Conservation (phyloP, 768 basidiomycete genomes). For the Cyathus striatus region DNA sequence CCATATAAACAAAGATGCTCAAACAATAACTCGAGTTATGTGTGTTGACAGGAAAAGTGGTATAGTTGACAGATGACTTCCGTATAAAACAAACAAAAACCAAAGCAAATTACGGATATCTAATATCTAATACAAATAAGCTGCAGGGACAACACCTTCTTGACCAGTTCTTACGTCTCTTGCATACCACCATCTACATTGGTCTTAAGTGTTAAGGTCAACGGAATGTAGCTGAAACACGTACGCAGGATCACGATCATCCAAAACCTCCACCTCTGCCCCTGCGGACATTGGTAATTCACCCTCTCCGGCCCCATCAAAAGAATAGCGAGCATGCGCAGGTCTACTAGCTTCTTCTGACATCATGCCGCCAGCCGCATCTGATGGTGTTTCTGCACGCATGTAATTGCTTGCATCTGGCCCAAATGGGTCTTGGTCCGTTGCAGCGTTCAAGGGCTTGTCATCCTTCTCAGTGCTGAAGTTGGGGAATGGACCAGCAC, state of each 20-base stretch:
- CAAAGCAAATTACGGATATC: constrained; percentile 25
- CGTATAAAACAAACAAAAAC: constrained; percentile 11
- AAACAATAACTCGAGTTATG: neutral
- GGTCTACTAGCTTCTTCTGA: constrained; percentile 69
- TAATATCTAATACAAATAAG: constrained; percentile 75
- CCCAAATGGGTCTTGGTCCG: constrained; percentile 54
- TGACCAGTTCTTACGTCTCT: constrained; percentile 73
- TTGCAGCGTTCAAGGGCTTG: constrained; percentile 29
- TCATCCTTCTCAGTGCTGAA: constrained; percentile 53
- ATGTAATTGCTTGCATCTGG: constrained; percentile 75
- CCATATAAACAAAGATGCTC: neutral
- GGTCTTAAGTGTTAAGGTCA: constrained; percentile 2
- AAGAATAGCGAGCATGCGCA: constrained; percentile 79
- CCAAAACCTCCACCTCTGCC: constrained; percentile 68
- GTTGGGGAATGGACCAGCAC: constrained; percentile 35
- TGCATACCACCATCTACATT: constrained; percentile 87
- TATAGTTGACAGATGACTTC: neutral
- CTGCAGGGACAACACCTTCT: constrained; percentile 89
- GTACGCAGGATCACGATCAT: constrained; percentile 77
- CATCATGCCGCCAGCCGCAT: constrained; percentile 58
- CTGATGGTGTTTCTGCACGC: constrained; percentile 78
- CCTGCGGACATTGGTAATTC: constrained; percentile 70
- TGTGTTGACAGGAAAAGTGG: neutral
- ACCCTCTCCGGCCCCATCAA: constrained; percentile 74
- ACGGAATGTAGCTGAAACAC: constrained; percentile 22